Conservation (phyloP, 1,284 basidiomycete genomes). For the Malassezia dermatis region DNA sequence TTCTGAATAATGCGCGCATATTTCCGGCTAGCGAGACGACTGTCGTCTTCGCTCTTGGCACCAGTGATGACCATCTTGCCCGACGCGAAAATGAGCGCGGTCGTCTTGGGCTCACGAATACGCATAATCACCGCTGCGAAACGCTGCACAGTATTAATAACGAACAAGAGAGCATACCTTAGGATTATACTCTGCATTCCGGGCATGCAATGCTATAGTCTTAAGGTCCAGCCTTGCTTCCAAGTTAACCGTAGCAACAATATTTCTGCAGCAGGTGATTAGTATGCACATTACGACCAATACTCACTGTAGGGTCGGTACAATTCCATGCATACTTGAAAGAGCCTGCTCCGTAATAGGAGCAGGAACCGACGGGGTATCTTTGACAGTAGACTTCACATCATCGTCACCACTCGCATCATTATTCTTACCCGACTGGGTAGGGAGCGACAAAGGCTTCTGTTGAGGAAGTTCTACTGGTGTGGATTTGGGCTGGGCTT, state of each 20-base stretch:
- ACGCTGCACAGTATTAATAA: conserved; percentile 58
- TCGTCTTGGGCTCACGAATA: conserved; percentile 98
- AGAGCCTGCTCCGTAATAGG: conserved; percentile 31
- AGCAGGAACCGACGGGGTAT: conserved; percentile 9
- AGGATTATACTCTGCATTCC: conserved; percentile 99
- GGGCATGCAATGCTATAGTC: conserved; percentile 93
- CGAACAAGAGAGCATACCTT: conserved; percentile 57
- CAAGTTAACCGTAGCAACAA: conserved; percentile 96
- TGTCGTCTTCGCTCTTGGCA: conserved; percentile 97
- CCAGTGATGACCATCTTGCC: conserved; percentile 99
- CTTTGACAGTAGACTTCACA: conserved; percentile 9
- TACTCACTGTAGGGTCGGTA: conserved; percentile 49
- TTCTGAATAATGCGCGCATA: conserved; percentile 99
- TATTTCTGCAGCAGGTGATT: conserved; percentile 57
- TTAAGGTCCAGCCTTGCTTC: conserved; percentile 94
- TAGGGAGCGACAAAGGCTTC: conserved; percentile 11
- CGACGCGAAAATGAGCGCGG: conserved; percentile 96
- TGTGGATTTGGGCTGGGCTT: conserved; percentile 10
- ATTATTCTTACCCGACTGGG: background rate
- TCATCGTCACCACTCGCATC: background rate
- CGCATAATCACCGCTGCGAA: conserved; percentile 99
- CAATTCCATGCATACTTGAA: conserved; percentile 47
- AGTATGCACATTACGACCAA: background rate
- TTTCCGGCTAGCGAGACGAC: conserved; percentile 89
- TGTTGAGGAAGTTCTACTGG: conserved; percentile 1